Evolutionary conservation across 164 flowering plant species (phyloP).

Genomic region (Vitis labrusca): DNA sequence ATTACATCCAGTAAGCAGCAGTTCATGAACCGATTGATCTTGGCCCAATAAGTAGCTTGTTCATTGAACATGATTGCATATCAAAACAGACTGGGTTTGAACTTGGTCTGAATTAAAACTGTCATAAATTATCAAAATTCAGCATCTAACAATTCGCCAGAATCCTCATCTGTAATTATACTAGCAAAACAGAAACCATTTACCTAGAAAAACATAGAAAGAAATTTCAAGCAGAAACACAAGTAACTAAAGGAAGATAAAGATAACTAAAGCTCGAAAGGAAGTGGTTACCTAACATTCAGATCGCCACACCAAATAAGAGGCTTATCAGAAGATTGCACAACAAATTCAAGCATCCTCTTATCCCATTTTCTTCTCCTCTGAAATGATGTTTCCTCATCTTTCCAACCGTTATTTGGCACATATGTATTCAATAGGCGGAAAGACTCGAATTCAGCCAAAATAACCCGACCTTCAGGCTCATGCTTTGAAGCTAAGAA

Average conservation of each 20-base stretch:
- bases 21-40: neutral
- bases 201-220: no score
- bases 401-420: slow-evolving; percentile 99
- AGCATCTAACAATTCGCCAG: no score
- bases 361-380: slow-evolving; percentile 99
- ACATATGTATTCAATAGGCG: slow-evolving; percentile 77
- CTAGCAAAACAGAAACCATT: no score
- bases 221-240: neutral
- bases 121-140: no score
- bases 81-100: no score
- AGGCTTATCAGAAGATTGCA: slow-evolving; percentile 70
- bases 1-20: neutral
- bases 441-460: slow-evolving; percentile 87
- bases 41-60: neutral
- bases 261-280: neutral
- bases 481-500: slow-evolving; percentile 81
- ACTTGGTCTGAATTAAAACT: no score
- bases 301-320: slow-evolving; percentile 99
- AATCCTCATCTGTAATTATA: no score
- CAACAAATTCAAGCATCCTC: slow-evolving; percentile 73
- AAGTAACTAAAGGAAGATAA: neutral
- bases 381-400: slow-evolving; percentile 80
- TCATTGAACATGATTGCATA: no score
- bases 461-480: slow-evolving; percentile 88
- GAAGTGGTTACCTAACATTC: slow-evolving; percentile 74